phyloP scores from a whole-genome alignment of 345 rosid species.

The Eucalyptus sp. region DNA sequence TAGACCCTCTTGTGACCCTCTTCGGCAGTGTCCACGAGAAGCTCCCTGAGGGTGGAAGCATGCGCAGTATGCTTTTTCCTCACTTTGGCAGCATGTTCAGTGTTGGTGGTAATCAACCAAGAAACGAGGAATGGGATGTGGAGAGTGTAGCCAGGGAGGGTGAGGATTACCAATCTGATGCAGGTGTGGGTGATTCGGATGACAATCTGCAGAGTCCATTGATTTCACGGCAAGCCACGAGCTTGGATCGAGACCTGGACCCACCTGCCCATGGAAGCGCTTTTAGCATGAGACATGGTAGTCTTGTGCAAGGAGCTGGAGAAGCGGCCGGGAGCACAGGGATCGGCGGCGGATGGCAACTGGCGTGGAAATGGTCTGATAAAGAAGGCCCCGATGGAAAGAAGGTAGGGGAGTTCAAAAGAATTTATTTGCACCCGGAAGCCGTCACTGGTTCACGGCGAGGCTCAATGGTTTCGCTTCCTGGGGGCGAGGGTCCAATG shows the following conservation, averaged over 20 bases:
- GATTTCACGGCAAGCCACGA: constrained; percentile 5
- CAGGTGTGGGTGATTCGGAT: background rate
- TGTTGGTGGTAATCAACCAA: background rate
- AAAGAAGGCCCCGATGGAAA: background rate
- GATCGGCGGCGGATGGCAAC: constrained; percentile 8
- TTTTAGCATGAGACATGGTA: constrained; percentile 1
- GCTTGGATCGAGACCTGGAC: background rate
- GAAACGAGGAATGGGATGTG: constrained; percentile 7
- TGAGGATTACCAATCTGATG: constrained; percentile 5
- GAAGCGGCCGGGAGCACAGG: background rate
- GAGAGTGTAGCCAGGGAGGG: constrained; percentile 4
- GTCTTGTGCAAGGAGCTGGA: background rate
- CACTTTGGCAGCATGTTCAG: constrained; percentile 14
- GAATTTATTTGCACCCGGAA: constrained; percentile 5
- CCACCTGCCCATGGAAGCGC: background rate
- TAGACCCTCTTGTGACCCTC: constrained; percentile 11
- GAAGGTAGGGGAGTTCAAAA: constrained; percentile 5
- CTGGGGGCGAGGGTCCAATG: background rate
- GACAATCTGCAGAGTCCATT: constrained; percentile 7
- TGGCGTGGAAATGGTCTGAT: constrained; percentile 8
- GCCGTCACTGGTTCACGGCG: background rate
- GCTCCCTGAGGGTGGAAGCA: constrained; percentile 1
- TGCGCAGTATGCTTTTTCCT: constrained; percentile 2
- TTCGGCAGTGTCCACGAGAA: constrained; percentile 7
- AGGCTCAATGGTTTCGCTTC: background rate